Conservation (phyloP, 371 early-diverging fungal genomes). For the Lichtheimia hyalospora region DNA sequence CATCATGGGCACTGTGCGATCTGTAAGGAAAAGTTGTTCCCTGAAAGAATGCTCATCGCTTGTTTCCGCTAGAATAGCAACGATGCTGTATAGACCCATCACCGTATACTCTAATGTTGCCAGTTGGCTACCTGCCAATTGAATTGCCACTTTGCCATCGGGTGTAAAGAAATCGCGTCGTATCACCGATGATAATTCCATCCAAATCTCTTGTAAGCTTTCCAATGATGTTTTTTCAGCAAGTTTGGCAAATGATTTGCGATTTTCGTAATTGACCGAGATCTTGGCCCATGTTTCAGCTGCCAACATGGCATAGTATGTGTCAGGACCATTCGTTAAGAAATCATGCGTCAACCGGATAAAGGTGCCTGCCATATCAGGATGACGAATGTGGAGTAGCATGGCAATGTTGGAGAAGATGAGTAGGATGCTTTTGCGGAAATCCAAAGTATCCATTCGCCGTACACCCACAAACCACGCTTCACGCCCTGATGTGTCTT, state of each 20-base stretch:
- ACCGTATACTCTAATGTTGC: slow-evolving; percentile 56
- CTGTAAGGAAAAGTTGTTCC: slow-evolving; percentile 35
- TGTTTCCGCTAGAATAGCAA: slow-evolving; percentile 41
- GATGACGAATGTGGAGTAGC: slow-evolving; percentile 30
- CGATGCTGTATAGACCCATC: slow-evolving; percentile 57
- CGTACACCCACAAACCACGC: slow-evolving; percentile 51
- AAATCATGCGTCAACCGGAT: slow-evolving; percentile 53
- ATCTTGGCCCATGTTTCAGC: slow-evolving; percentile 60
- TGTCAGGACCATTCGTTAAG: slow-evolving; percentile 51
- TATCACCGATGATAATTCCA: slow-evolving; percentile 36
- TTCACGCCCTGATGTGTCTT: slow-evolving; percentile 18
- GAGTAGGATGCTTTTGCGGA: slow-evolving; percentile 56
- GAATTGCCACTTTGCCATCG: slow-evolving; percentile 46
- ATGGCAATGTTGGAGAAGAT: slow-evolving; percentile 55
- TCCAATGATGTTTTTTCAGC: slow-evolving; percentile 17
- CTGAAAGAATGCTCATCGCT: slow-evolving; percentile 21
- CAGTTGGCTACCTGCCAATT: slow-evolving; percentile 50
- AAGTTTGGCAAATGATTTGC: slow-evolving; percentile 40
- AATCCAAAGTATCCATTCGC: slow-evolving; percentile 56
- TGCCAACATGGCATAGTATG: slow-evolving; percentile 58
- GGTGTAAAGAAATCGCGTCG: slow-evolving; percentile 40
- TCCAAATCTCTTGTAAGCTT: slow-evolving; percentile 32
- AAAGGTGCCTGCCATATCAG: slow-evolving; percentile 38
- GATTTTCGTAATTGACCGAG: slow-evolving; percentile 58
- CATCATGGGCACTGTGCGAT: slow-evolving; percentile 44